A percentile compares a stretch with the other conserved stretches of the same genome.
phyloP scores from a whole-genome alignment of 331 rosid species.

The Quercus lobata region DNA sequence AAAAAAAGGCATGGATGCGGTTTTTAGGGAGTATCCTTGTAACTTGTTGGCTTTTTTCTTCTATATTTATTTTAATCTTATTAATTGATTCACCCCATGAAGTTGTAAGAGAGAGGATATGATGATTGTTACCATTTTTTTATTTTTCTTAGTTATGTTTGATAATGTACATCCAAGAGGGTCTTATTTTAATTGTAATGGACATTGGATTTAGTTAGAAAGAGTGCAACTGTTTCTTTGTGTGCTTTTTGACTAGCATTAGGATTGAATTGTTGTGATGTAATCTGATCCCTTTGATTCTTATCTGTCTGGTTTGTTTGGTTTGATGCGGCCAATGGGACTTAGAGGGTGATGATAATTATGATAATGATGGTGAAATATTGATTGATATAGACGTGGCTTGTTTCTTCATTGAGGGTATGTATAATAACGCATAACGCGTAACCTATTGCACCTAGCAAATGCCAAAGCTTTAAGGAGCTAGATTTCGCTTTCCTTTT shows the following conservation, averaged over 20 bases:
- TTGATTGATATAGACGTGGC: background rate
- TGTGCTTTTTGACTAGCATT: background rate
- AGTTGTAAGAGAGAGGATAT: slow-evolving; percentile 18
- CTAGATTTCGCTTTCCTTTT: background rate
- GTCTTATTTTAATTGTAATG: slow-evolving; percentile 14
- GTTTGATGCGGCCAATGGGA: background rate
- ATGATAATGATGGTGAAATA: background rate
- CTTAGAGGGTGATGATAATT: background rate
- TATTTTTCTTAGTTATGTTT: background rate
- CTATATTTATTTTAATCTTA: background rate
- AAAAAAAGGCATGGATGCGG: slow-evolving; percentile 53
- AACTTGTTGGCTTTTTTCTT: slow-evolving; percentile 11
- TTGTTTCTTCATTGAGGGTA: background rate
- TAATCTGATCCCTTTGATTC: background rate
- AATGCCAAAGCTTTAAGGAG: background rate
- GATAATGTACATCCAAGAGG: slow-evolving; percentile 17
- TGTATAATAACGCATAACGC: background rate
- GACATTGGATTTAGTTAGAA: slow-evolving; percentile 13
- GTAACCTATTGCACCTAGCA: background rate
- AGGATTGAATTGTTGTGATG: background rate
- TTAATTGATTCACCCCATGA: slow-evolving; percentile 15
- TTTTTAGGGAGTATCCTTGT: slow-evolving; percentile 62
- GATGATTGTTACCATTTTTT: slow-evolving; percentile 18
- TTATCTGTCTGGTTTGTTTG: background rate
- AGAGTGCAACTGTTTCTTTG: slow-evolving; percentile 7